phyloP scores from a whole-genome alignment of 495 filamentous ascomycete genomes.

The Pyrenopolyporus hunteri region DNA sequence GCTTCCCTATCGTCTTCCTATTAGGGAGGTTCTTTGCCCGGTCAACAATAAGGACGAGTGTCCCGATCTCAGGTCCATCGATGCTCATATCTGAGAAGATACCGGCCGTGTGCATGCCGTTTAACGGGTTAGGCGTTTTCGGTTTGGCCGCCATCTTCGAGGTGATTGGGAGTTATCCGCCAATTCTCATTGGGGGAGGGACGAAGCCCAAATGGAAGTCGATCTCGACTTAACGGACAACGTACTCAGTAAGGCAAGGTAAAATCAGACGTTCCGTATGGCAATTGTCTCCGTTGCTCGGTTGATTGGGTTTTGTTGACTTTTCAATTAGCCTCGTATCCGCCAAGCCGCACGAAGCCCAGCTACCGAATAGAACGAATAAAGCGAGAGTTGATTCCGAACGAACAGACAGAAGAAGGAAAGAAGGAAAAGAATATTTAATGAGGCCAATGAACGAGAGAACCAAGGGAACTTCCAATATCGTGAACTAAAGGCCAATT shows the following conservation, averaged over 20 bases:
- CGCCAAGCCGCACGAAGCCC: conserved; percentile 10
- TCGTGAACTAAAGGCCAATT: conserved; percentile 28
- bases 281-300: conserved; percentile 17
- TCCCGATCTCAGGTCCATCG: conserved; percentile 94
- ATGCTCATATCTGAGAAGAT: conserved; percentile 96
- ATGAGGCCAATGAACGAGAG: conserved; percentile 33
- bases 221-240: conserved; percentile 6
- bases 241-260: neutral
- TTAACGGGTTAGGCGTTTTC: conserved; percentile 49
- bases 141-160: conserved; percentile 52
- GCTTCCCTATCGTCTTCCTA: conserved; percentile 94
- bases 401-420: conserved; percentile 16
- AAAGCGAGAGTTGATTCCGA: conserved; percentile 15
- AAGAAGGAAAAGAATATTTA: conserved; percentile 8
- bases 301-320: conserved; percentile 30
- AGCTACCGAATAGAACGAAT: neutral
- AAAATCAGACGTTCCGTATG: neutral
- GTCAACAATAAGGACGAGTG: conserved; percentile 89
- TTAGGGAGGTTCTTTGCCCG: conserved; percentile 96
- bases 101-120: conserved; percentile 78
- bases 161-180: conserved; percentile 1
- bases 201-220: neutral
- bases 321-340: conserved; percentile 22
- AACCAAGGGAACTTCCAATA: conserved; percentile 27
- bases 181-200: conserved; percentile 12